These are phyloP conservation scores for Penicillium desertorum DNA, from an alignment of 495 filamentous ascomycete genomes.

Conservation along the genomic window DNA sequence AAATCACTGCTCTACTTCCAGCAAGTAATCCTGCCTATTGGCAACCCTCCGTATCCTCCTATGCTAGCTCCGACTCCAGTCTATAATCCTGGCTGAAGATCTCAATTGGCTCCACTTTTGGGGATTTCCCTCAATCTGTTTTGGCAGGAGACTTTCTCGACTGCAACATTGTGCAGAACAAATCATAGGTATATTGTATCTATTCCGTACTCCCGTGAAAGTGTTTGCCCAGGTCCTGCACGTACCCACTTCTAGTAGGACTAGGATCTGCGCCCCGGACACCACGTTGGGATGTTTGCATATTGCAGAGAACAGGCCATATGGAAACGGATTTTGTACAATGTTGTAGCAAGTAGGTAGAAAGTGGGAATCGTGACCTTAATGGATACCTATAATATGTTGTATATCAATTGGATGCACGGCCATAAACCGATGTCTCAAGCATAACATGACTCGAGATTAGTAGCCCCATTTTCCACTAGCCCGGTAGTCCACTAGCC, in stretches of 20 bases:
- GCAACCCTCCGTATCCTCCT: too few species aligned
- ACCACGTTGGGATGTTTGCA: conserved; percentile 1
- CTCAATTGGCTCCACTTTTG: conserved; percentile 12
- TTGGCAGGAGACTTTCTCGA: conserved; percentile 10
- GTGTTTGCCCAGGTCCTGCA: conserved; percentile 1
- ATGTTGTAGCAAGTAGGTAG: conserved; percentile 1
- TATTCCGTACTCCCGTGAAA: conserved; percentile 4
- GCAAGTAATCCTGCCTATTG: too few species aligned
- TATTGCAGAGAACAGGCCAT: conserved; percentile 18
- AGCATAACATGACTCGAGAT: conserved; percentile 20
- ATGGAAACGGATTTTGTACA: not conserved
- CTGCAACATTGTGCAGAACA: not conserved
- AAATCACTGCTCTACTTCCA: too few species aligned
- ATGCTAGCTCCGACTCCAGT: not conserved
- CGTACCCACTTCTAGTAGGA: not conserved
- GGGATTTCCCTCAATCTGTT: conserved; percentile 16
- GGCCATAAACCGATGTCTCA: not conserved
- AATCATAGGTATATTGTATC: not conserved
- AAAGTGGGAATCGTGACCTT: too few species aligned
- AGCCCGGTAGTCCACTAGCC: not conserved
- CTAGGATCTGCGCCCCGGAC: conserved; percentile 8
- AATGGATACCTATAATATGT: too few species aligned
- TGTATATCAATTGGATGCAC: too few species aligned
- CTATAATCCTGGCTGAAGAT: not conserved
- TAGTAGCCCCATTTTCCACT: conserved; percentile 6